These are phyloP conservation scores for Aureococcus anophagefferens DNA, from an alignment of 108 stramenopile genomes.

Conservation along the genomic window DNA sequence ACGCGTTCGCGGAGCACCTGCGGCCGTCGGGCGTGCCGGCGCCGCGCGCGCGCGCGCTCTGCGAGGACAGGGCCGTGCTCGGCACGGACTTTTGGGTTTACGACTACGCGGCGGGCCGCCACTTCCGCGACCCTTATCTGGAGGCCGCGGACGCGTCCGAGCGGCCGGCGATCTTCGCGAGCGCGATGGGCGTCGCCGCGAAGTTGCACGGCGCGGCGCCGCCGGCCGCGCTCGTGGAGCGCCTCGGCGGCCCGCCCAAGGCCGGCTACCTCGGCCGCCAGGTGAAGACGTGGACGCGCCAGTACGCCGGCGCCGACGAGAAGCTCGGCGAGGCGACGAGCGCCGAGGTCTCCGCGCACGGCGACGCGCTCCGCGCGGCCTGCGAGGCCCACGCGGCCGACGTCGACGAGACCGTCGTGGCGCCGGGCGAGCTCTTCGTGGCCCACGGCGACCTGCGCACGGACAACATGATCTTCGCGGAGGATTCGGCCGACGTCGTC, in stretches of 20 bases:
- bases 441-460: slow-evolving; percentile 30
- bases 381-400: slow-evolving; percentile 9
- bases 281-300: slow-evolving; percentile 18
- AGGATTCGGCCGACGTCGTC: background rate
- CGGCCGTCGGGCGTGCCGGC: slow-evolving; percentile 6
- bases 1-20: slow-evolving; percentile 9
- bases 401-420: background rate
- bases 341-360: background rate
- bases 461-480: slow-evolving; percentile 14
- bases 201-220: slow-evolving; percentile 17
- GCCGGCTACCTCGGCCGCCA: slow-evolving; percentile 16
- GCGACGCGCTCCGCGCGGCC: background rate
- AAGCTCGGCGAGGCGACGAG: background rate
- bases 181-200: slow-evolving; percentile 4
- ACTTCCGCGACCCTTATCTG: slow-evolving; percentile 16
- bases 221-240: background rate
- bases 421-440: background rate
- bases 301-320: slow-evolving; percentile 8
- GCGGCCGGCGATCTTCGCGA: background rate
- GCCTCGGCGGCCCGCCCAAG: slow-evolving; percentile 1
- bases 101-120: slow-evolving; percentile 20
- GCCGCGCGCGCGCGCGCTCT: slow-evolving; percentile 3
- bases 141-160: background rate
- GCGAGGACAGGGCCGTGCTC: slow-evolving; percentile 11
- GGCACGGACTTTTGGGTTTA: slow-evolving; percentile 30